phyloP scores from a whole-genome alignment of 208 protist species.

The Trypanosoma lewisi region DNA sequence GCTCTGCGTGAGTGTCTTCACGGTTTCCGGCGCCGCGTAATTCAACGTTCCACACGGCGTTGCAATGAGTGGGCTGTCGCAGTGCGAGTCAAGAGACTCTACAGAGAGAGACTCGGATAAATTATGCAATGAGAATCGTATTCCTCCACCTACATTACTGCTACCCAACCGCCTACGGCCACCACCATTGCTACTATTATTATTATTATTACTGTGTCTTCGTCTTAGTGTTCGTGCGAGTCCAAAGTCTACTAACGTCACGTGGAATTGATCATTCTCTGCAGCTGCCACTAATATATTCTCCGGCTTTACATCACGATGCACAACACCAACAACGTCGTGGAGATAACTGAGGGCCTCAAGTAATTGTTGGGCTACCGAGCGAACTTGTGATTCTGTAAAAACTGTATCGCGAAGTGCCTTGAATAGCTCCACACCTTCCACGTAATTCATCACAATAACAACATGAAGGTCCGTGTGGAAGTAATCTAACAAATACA shows the following conservation, averaged over 20 bases:
- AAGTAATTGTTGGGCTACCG: conserved; percentile 75
- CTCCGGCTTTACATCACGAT: conserved; percentile 88
- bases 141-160: too few species aligned
- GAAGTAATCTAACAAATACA: conserved; percentile 68
- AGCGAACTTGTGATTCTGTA: conserved; percentile 53
- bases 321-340: conserved; percentile 63
- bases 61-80: conserved; percentile 73
- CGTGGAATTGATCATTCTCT: conserved; percentile 31
- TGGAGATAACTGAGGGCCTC: conserved; percentile 80
- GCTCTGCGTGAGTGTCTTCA: conserved; percentile 59
- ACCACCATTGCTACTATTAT: background rate
- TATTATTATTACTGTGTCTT: too few species aligned
- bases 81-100: conserved; percentile 43
- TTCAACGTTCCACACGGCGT: conserved; percentile 86
- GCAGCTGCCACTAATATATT: conserved; percentile 71
- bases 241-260: conserved; percentile 86
- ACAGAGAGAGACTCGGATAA: conserved; percentile 24
- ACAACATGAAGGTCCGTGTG: conserved; percentile 76
- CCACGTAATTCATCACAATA: conserved; percentile 84
- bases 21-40: conserved; percentile 83
- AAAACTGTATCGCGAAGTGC: conserved; percentile 53
- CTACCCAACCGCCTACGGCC: background rate
- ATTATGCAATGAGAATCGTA: background rate
- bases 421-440: conserved; percentile 78
- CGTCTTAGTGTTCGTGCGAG: conserved; percentile 55